Conservation (phyloP, 2,329 filamentous ascomycete genomes). For the Venturia oleaginea region DNA sequence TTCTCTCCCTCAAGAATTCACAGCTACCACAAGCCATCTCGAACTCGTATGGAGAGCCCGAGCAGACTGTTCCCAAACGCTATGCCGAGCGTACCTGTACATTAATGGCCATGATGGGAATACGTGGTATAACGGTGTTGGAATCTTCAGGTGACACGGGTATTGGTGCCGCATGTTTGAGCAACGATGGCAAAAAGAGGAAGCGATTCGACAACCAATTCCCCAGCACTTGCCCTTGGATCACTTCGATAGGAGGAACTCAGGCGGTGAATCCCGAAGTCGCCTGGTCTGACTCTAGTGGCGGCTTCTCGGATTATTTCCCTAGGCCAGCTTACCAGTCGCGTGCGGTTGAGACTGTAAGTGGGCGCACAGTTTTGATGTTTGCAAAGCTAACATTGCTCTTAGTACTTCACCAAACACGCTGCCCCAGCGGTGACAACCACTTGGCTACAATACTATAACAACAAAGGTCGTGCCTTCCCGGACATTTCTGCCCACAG, state of each 20-base stretch:
- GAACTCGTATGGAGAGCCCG: slow-evolving; percentile 32
- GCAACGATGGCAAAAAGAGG: slow-evolving; percentile 36
- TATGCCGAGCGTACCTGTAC: slow-evolving; percentile 32
- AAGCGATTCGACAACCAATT: slow-evolving; percentile 37
- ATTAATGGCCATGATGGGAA: slow-evolving; percentile 28
- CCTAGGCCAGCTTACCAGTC: slow-evolving; percentile 17
- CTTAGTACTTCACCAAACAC: not conserved
- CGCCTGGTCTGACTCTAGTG: slow-evolving; percentile 29
- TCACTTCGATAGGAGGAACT: slow-evolving; percentile 35
- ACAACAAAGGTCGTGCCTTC: slow-evolving; percentile 11
- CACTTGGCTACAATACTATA: not conserved
- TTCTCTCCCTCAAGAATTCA: slow-evolving; percentile 24
- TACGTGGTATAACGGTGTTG: slow-evolving; percentile 31
- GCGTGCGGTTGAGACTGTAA: not conserved
- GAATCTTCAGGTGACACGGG: slow-evolving; percentile 32
- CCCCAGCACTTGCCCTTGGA: slow-evolving; percentile 38
- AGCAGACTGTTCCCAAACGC: slow-evolving; percentile 28
- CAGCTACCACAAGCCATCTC: slow-evolving; percentile 29
- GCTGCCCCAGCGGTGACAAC: not conserved
- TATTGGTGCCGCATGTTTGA: slow-evolving; percentile 32
- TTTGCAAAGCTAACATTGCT: not conserved
- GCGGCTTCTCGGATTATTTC: slow-evolving; percentile 38
- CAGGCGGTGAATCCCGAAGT: slow-evolving; percentile 20
- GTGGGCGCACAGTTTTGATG: not conserved
- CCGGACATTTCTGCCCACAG: slow-evolving; percentile 13